These are phyloP conservation scores for Mycena chlorophos DNA, from an alignment of 768 basidiomycete species.

Conservation along the genomic window DNA sequence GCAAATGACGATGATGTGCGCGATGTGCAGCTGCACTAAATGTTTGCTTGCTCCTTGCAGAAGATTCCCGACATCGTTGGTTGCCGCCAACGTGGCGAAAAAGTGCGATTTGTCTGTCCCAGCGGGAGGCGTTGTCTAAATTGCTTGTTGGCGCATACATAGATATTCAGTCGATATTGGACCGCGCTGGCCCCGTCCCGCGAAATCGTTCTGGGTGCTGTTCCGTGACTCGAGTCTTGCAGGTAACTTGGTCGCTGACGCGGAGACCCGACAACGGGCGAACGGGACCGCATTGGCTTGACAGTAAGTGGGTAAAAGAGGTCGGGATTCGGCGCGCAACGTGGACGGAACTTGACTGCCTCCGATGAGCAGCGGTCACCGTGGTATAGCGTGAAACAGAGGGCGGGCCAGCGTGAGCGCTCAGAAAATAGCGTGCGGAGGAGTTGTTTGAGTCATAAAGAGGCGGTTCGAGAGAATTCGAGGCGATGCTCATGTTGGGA, in stretches of 20 bases:
- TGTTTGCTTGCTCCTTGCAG: background rate
- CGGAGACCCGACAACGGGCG: too few relatives aligned
- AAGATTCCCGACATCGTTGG: background rate
- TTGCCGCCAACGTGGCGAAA: background rate
- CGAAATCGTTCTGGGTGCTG: background rate
- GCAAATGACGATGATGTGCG: too few relatives aligned
- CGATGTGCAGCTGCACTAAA: background rate
- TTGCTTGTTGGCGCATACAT: background rate
- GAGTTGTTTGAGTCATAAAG: too few relatives aligned
- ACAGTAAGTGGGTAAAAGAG: background rate
- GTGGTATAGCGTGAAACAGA: too few relatives aligned
- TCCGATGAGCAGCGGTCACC: too few relatives aligned
- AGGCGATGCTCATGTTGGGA: background rate
- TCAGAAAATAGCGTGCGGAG: too few relatives aligned
- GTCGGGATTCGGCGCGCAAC: too few relatives aligned
- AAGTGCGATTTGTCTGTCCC: background rate
- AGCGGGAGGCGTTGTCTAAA: background rate
- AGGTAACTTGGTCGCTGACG: background rate
- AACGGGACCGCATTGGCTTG: background rate
- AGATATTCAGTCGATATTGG: background rate
- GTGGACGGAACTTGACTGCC: too few relatives aligned
- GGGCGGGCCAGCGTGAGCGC: too few relatives aligned
- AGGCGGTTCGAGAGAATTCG: too few relatives aligned
- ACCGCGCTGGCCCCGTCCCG: too few relatives aligned
- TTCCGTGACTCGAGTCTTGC: background rate